Conservation (phyloP, 2,329 filamentous ascomycete genomes). For the Neofusicoccum cordaticola region DNA sequence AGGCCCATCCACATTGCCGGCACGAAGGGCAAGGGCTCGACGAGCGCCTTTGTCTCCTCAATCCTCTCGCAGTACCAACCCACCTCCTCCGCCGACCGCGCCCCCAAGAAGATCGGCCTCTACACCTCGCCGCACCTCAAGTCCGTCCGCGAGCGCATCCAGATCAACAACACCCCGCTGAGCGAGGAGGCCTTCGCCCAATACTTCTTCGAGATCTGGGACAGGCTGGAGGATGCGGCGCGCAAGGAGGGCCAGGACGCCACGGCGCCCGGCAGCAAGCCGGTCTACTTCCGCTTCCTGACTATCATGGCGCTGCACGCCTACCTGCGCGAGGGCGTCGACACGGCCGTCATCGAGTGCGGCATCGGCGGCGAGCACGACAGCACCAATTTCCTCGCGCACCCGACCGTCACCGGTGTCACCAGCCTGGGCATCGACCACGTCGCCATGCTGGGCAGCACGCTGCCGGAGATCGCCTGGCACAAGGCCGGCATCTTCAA, state of each 20-base stretch:
- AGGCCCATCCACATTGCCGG: conserved; percentile 81
- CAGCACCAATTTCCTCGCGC: conserved; percentile 78
- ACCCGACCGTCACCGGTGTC: conserved; percentile 69
- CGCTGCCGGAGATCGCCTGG: conserved; percentile 82
- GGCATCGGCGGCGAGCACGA: conserved; percentile 94
- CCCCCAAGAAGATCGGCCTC: conserved; percentile 63
- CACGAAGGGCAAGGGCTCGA: conserved; percentile 92
- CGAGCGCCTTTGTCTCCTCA: conserved; percentile 77
- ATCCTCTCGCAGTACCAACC: conserved; percentile 66
- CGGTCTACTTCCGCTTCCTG: conserved; percentile 88
- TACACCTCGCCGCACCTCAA: conserved; percentile 86
- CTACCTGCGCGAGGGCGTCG: conserved; percentile 73
- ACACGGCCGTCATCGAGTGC: conserved; percentile 81
- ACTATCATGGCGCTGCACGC: conserved; percentile 85
- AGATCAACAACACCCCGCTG: conserved; percentile 71
- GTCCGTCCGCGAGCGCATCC: conserved; percentile 79
- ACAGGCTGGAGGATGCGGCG: conserved; percentile 57
- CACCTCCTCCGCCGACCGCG: conserved; percentile 33
- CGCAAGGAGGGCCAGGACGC: conserved; percentile 51
- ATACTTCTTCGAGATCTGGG: conserved; percentile 86
- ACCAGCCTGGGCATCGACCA: conserved; percentile 85
- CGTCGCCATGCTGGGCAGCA: conserved; percentile 72
- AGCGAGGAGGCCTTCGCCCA: conserved; percentile 65
- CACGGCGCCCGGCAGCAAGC: conserved; percentile 61
- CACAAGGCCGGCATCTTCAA: conserved; percentile 91